These are phyloP conservation scores for Cenchrus americanus DNA, from an alignment of 176 grass and related monocot genomes.

Conservation along the genomic window DNA sequence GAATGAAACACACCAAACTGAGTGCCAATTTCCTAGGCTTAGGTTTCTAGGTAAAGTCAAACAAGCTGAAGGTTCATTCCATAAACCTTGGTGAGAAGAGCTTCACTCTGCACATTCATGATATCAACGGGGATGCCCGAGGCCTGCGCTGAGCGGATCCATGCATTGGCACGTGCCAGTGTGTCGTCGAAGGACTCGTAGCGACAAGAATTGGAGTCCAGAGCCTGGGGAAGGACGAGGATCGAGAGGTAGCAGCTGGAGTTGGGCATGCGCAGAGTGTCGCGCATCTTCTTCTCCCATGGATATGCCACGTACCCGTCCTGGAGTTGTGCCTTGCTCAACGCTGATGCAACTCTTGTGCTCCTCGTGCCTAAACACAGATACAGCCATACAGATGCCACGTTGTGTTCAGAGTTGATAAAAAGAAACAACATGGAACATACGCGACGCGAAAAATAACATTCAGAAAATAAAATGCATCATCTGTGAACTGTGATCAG, in stretches of 20 bases:
- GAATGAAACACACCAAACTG: background rate
- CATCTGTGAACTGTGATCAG: background rate
- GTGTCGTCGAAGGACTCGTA: constrained; percentile 76
- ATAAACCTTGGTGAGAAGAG: constrained; percentile 80
- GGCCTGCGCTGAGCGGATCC: constrained; percentile 61
- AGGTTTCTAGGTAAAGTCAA: background rate
- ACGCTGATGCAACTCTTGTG: constrained; percentile 65
- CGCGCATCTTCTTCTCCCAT: constrained; percentile 76
- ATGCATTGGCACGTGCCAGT: constrained; percentile 60
- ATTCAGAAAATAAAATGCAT: background rate
- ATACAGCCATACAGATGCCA: background rate
- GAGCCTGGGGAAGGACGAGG: constrained; percentile 67
- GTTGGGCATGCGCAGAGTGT: constrained; percentile 32
- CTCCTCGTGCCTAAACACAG: constrained; percentile 60
- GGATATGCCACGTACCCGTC: constrained; percentile 74
- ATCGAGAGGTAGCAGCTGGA: constrained; percentile 66
- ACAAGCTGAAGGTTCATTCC: constrained; percentile 9
- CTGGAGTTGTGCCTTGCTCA: constrained; percentile 72
- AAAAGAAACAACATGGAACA: background rate
- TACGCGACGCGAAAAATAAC: background rate
- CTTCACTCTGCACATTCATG: constrained; percentile 75
- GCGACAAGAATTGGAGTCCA: constrained; percentile 50
- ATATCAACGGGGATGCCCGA: constrained; percentile 63
- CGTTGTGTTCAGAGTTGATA: background rate
- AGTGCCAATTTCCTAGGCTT: background rate